A percentile compares a stretch with the other conserved stretches of the same genome.
Evolutionary conservation across 805 yeast species (phyloP).

Genomic region (Cyberlindnera japonica): DNA sequence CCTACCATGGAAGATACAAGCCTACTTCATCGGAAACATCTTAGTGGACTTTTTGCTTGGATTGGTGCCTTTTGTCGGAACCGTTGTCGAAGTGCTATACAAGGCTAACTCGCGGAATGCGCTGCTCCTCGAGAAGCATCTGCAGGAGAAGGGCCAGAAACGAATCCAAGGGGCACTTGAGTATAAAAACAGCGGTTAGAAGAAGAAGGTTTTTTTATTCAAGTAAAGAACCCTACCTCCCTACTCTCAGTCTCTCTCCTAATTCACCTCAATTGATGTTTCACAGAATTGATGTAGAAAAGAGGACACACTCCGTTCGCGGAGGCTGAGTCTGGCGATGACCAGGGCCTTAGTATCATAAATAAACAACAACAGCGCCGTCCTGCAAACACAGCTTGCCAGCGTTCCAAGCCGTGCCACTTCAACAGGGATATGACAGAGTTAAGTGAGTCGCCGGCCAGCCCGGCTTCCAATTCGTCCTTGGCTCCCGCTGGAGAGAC

Average conservation of each 20-base stretch:
- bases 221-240: not conserved
- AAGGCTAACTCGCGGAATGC: constrained; percentile 76
- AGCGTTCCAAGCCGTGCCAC: not conserved
- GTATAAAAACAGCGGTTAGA: not conserved
- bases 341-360: too few species aligned
- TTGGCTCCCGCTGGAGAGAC: constrained; percentile 22
- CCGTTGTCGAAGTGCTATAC: constrained; percentile 62
- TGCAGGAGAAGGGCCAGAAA: constrained; percentile 31
- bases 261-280: too few species aligned
- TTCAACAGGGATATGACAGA: not conserved
- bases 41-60: constrained; percentile 67
- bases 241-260: too few species aligned
- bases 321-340: not conserved
- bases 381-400: not conserved
- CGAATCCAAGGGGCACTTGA: too few species aligned
- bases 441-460: not conserved
- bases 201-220: not conserved
- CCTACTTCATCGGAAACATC: constrained; percentile 57
- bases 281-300: not conserved
- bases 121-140: constrained; percentile 54
- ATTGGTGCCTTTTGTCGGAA: constrained; percentile 76
- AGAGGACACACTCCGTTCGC: not conserved
- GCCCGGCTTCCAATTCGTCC: constrained; percentile 18
- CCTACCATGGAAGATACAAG: constrained; percentile 50
- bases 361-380: not conserved